These are phyloP conservation scores for Termitomyces eurrhizus DNA, from an alignment of 768 basidiomycete species.

Conservation along the genomic window DNA sequence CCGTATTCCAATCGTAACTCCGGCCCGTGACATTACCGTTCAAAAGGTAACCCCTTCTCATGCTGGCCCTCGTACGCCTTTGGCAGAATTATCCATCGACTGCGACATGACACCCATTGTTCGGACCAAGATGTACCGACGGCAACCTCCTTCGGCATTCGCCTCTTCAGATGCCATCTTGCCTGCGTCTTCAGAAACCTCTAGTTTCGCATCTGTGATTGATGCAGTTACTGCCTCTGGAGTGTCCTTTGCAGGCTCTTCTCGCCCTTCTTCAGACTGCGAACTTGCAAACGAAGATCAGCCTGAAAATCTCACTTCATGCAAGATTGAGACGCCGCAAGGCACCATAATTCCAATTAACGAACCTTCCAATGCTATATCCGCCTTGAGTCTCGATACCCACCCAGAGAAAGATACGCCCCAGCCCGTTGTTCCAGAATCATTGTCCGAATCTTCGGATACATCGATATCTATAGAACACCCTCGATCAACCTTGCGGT, in stretches of 20 bases:
- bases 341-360: slow-evolving; percentile 13
- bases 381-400: slow-evolving; percentile 22
- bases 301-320: neutral
- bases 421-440: slow-evolving; percentile 19
- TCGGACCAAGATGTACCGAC: slow-evolving; percentile 28
- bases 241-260: slow-evolving; percentile 15
- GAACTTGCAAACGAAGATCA: slow-evolving; percentile 1
- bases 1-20: slow-evolving; percentile 29
- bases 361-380: slow-evolving; percentile 21
- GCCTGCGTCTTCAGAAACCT: slow-evolving; percentile 9
- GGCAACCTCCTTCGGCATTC: slow-evolving; percentile 19
- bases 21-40: slow-evolving; percentile 10
- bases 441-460: slow-evolving; percentile 16
- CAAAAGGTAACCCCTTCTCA: slow-evolving; percentile 17
- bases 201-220: slow-evolving; percentile 15
- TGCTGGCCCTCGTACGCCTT: slow-evolving; percentile 31
- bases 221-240: slow-evolving; percentile 20
- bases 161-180: slow-evolving; percentile 13
- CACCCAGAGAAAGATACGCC: slow-evolving; percentile 23
- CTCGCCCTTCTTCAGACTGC: neutral
- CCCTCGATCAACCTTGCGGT: slow-evolving; percentile 23
- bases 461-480: slow-evolving; percentile 23
- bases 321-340: slow-evolving; percentile 5
- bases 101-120: slow-evolving; percentile 31
- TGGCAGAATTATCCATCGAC: slow-evolving; percentile 31